Evolutionary conservation across 441 rosid genomes (phyloP), one percentile per base, ranked within the genome.

Genomic region (Populus trichocarpa): DNA sequence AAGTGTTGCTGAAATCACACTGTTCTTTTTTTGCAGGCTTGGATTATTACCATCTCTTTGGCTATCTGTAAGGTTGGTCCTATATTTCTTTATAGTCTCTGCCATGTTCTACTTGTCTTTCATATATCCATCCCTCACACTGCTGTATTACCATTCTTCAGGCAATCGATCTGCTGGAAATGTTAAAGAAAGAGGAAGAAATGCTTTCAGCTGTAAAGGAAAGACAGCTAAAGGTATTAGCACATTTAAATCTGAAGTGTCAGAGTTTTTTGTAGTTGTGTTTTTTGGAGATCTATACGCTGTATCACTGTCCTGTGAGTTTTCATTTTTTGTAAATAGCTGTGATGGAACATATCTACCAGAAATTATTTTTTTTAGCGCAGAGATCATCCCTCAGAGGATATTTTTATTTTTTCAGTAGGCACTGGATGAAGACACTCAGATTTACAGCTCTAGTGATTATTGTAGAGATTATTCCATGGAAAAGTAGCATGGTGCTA

Each of bases 201-300:
- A 88, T 96, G 97, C 97, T 96, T 80, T 83, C 90, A 74, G 95
- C 92, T 70, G 86, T 94, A 8, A 92, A 87, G 86, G 98, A 96
- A 78, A 85, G 80, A 75, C 88, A 89, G 77, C 68, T 85, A 69
- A 93, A 92, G 98, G 98, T 93, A 85, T 38, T 76, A 28, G 16
- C 69, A 11, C 64, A n/a, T 16, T 26, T n/a, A 73, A 68, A 22
- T 61, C 66, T 61, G 14, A 61, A 22, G 14, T 10, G 28, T 6
- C 2, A 61, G 2, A 22, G 28, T 22, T 22, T 59, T 59, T 59
- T n/a, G 1, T 22, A 9, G 25, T n/a, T 20, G 36, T 68, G 50
- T 72, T 5, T 2, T 3, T 18, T 61, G 66, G 36, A 23, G 13
- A 64, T 72, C n/a, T 32, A 13, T 66, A n/a, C 72, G 57, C 14